Percentiles rank a stretch among this genome's conserved stretches.
phyloP scores from a whole-genome alignment of 345 rosid genomes.

The Schrenkiella parvula region DNA sequence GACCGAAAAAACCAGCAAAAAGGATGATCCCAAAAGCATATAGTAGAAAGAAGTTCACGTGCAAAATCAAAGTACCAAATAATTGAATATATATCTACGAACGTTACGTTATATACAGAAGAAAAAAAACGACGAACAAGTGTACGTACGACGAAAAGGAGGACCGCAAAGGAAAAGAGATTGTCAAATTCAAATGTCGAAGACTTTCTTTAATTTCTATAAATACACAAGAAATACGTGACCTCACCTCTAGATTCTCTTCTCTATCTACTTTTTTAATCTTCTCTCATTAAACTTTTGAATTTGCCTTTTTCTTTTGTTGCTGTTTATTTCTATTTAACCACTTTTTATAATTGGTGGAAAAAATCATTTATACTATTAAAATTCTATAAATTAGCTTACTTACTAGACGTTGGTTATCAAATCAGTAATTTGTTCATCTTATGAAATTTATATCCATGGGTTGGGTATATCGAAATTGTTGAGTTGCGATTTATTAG shows the following conservation, averaged over 20 bases:
- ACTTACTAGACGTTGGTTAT: neutral
- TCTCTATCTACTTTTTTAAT: neutral
- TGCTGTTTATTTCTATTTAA: neutral
- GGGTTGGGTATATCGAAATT: neutral
- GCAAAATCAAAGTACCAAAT: conserved; percentile 4
- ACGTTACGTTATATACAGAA: neutral
- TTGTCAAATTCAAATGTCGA: conserved; percentile 15
- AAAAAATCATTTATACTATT: neutral
- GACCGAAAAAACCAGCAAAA: neutral
- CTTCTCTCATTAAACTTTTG: neutral
- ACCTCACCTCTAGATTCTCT: conserved; percentile 29
- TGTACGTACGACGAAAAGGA: conserved; percentile 25
- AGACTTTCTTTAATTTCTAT: conserved; percentile 17
- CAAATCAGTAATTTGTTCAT: neutral
- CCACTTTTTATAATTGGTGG: neutral
- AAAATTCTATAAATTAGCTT: neutral
- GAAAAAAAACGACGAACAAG: conserved; percentile 18
- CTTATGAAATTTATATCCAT: neutral
- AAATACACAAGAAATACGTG: conserved; percentile 14
- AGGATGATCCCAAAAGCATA: neutral
- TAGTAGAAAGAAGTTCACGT: conserved; percentile 12
- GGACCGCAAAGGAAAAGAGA: conserved; percentile 19
- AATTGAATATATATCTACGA: neutral
- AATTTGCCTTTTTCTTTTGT: neutral
- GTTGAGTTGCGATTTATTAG: too few relatives aligned